Evolutionary conservation across 1,284 basidiomycete genomes (phyloP), one percentile per base, ranked within the genome.

Genomic region (Rhodotorula mucilaginosa): DNA sequence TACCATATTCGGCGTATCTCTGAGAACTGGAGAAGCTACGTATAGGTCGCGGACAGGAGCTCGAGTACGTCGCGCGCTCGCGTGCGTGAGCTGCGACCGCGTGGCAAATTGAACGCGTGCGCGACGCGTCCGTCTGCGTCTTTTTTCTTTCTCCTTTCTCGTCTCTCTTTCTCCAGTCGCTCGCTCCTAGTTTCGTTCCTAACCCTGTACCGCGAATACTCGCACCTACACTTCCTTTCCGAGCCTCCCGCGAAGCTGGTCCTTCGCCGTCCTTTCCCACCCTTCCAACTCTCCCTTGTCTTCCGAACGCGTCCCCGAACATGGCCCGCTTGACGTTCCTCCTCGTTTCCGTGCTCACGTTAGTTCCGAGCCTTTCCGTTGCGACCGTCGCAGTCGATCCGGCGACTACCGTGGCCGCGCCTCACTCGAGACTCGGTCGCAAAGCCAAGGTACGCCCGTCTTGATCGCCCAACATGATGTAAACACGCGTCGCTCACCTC

Each of bases 161-260:
- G 19, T 26, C 13, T 18, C n/a, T 26, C 7, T 16, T 21, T 15
- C 49, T n/a, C 23, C n/a, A 15, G 23, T 4, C n/a, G 2, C 39
- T 54, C n/a, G 15, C 51, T 26, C 26, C 18, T 39, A 19, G 26
- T 18, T 10, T 21, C 26, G 31, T 31, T 44, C 39, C 39, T 12
- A 44, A 8, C 39, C 39, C 39, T 44, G 39, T 44, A 44, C 39
- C 39, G 39, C 39, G 39, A 44, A 44, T 44, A 44, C 39, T 44
- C 39, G 39, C 39, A 44, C 39, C 39, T 39, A 18, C 18, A 19
- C 47, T 7, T 4, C 46, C 31, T 16, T 61, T 10, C 8, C 39
- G 19, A 21, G 5, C 16, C 47, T 34, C 46, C 13, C 62, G 8
- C 18, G 63, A 64, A 64, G 63, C 63, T 47, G 64, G 57, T 51